Conservation (phyloP, 768 basidiomycete genomes). For the Zangia roseola region DNA sequence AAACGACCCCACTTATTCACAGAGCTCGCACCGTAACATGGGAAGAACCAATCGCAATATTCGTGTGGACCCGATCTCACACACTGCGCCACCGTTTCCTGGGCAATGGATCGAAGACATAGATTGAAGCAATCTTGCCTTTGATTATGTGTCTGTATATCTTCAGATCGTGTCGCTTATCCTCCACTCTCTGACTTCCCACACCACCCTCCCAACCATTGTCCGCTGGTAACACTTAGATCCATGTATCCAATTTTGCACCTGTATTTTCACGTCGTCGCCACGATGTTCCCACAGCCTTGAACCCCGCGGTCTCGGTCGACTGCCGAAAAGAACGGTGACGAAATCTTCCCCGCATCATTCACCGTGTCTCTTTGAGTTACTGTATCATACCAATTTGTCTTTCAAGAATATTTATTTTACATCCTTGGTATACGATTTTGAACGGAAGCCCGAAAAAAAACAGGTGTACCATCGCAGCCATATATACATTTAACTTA, state of each 20-base stretch:
- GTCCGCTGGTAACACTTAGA: slow-evolving; percentile 17
- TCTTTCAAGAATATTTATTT: neutral
- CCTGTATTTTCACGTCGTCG: slow-evolving; percentile 1
- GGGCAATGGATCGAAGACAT: slow-evolving; percentile 36
- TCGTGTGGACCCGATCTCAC: slow-evolving; percentile 4
- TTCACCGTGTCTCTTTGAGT: neutral
- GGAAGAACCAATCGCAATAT: slow-evolving; percentile 13
- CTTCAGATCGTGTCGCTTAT: slow-evolving; percentile 1
- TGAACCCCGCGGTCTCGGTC: neutral
- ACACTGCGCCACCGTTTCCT: slow-evolving; percentile 26
- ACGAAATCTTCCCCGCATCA: neutral
- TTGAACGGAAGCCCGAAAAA: slow-evolving; percentile 1
- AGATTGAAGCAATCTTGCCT: slow-evolving; percentile 19
- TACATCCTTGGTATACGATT: slow-evolving; percentile 2
- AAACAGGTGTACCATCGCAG: neutral
- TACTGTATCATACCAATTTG: neutral
- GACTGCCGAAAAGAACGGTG: neutral
- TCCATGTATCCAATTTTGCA: slow-evolving; percentile 15
- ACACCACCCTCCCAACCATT: slow-evolving; percentile 14
- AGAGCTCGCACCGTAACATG: slow-evolving; percentile 8
- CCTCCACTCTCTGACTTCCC: neutral
- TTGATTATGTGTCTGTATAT: neutral
- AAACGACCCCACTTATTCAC: slow-evolving; percentile 9
- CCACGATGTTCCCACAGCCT: neutral
- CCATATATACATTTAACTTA: neutral